A percentile compares a stretch with the other conserved stretches of the same genome.
Conservation (phyloP, 495 filamentous ascomycete genomes). For the Apodospora peruviana region DNA sequence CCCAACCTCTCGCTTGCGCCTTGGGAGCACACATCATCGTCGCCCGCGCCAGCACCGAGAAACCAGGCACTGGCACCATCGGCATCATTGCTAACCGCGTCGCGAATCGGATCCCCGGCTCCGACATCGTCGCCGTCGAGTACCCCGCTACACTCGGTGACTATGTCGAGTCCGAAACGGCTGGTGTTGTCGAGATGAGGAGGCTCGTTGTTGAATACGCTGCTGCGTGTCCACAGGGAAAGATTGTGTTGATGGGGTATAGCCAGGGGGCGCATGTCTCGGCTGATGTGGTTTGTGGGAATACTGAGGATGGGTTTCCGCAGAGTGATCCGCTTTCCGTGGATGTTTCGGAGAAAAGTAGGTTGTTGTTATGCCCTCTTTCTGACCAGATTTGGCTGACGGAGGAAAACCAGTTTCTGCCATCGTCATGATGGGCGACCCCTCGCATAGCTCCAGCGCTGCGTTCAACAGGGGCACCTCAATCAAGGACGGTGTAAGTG, state of each 20-base stretch:
- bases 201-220: slow-evolving; percentile 50
- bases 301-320: slow-evolving; percentile 4
- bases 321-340: slow-evolving; percentile 3
- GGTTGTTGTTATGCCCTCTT: not conserved
- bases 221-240: slow-evolving; percentile 47
- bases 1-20: not conserved
- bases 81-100: slow-evolving; percentile 15
- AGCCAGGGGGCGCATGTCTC: slow-evolving; percentile 18
- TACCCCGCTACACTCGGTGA: slow-evolving; percentile 32
- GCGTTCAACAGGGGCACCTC: slow-evolving; percentile 11
- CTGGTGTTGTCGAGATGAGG: slow-evolving; percentile 40
- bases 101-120: slow-evolving; percentile 11
- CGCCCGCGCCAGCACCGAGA: slow-evolving; percentile 18
- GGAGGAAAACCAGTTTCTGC: slow-evolving; percentile 5
- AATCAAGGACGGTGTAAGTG: slow-evolving; percentile 9
- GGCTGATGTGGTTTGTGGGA: slow-evolving; percentile 14
- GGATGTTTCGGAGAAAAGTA: slow-evolving; percentile 8
- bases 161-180: slow-evolving; percentile 44
- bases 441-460: slow-evolving; percentile 7
- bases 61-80: slow-evolving; percentile 16
- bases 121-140: slow-evolving; percentile 16
- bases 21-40: slow-evolving; percentile 19
- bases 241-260: slow-evolving; percentile 46
- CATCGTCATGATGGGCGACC: slow-evolving; percentile 17
- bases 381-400: not conserved